These are phyloP conservation scores for Styphnolobium japonicum DNA, from an alignment of 306 rosid species.

Conservation along the genomic window DNA sequence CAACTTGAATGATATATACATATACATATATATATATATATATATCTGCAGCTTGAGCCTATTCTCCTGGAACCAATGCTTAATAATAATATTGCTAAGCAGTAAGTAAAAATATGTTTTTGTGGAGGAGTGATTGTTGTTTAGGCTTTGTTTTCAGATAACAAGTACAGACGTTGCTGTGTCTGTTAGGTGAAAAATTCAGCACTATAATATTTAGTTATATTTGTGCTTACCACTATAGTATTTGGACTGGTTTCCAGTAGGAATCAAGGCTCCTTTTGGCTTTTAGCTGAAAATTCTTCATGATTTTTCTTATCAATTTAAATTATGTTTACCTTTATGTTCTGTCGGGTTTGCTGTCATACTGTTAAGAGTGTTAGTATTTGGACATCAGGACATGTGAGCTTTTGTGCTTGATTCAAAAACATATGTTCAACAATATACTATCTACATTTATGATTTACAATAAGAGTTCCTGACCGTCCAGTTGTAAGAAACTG, in stretches of 20 bases:
- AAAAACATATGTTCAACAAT: neutral
- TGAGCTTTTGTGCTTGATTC: neutral
- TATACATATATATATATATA: too few relatives aligned
- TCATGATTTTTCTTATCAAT: neutral
- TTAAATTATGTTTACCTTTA: neutral
- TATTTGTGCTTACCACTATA: too few relatives aligned
- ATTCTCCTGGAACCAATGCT: neutral
- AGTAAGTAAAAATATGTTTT: neutral
- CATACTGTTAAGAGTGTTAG: neutral
- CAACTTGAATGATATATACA: neutral
- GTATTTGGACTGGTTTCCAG: too few relatives aligned
- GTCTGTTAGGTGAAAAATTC: neutral
- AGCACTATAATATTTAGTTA: neutral
- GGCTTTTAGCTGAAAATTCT: neutral
- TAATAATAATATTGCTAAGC: neutral
- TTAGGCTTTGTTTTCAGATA: neutral
- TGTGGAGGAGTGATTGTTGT: slow-evolving; percentile 2
- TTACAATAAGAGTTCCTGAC: neutral
- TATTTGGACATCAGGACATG: neutral
- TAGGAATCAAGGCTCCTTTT: neutral
- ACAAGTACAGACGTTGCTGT: neutral
- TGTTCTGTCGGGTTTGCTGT: neutral
- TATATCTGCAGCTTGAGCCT: neutral
- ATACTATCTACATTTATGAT: neutral
- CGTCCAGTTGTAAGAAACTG: too few relatives aligned